Evolutionary conservation across 257 asterid genomes (phyloP), one percentile per base, ranked within the genome.

Genomic region (Nicotiana otophora): DNA sequence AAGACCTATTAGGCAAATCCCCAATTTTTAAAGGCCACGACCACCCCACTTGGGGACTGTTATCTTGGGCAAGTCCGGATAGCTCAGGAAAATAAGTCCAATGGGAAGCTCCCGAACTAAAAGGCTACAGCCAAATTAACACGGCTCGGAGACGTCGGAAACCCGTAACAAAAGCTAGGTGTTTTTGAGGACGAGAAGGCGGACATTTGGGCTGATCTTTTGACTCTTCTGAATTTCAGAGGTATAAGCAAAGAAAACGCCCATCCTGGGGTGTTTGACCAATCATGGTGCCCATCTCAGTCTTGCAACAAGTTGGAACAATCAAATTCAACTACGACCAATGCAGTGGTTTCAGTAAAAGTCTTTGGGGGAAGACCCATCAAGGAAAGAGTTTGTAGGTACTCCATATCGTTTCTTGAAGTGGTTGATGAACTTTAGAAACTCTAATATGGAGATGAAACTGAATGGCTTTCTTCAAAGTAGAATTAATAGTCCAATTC

Each of bases 311-410:
- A 89, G 70, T 84, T 19, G 4, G 86, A 82, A 51, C 64, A 87
- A 15, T 55, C 82, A 36, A 93, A 91, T 85, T 77, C 90, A 1
- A 81, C 83, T 28, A 89, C 92, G 93, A 82, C 82, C 9, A 51
- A 78, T 12, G 80, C 64, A 23, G 93, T 92, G 17, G 77, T 89
- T 1, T 89, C 97, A 17, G 91, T 95, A 46, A 30, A 79, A n/a
- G 74, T 89, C 92, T 63, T 83, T 95, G n/a, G 99, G 98, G 1
- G 98, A 95, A 86, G 93, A 95, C 74, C 93, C 98, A 1, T 85
- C 67, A 58, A 93, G 99, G 87, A 77, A 88, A 83, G 97, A 92
- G 87, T 95, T 95, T 12, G 63, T 88, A 3, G 92, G 87, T 82
- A 93, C 99, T 55, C 97, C 97, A 2, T 86, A 90, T 60, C 90